Base-by-base conservation (phyloP, 176 grass and related monocot genomes). In the Oryza glumipatula region DNA sequence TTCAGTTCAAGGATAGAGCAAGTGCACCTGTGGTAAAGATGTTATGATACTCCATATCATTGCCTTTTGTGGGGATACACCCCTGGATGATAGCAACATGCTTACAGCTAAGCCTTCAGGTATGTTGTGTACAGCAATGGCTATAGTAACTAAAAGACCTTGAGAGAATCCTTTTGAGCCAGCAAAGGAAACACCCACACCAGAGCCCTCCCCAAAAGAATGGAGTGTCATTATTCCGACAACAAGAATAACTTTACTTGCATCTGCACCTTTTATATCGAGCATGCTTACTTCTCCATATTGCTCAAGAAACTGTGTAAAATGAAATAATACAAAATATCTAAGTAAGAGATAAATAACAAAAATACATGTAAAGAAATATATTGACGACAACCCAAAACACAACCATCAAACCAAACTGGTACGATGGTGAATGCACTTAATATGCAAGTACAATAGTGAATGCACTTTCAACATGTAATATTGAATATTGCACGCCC, bases 211-310 rank as follows among this genome's bases (percentile, higher is more conserved):
- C 15, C 96, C 96, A 81, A 98, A 98, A 43, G 96, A 98, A 90
- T 98, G 96, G 61, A 98, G 96, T 0, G 96, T 98, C 96, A 98
- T 98, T 94, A 98, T 98, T 87, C 96, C 96, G 1, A 98, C 93
- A 70, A 98, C 93, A 85, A 98, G 93, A 82, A 98, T 98, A 85
- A 93, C 93, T 95, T 98, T 98, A 90, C 93, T 98, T 73, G 96
- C 96, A 78, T 98, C 96, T 68, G 96, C 96, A 63, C 96, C 96
- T 90, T 98, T 98, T 75, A 98, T 95, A 61, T 98, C 96, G 70
- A 98, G 46, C 96, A 98, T 98, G 84, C 96, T 98, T 85, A 98
- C 83, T 95, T 98, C 96, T 72, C 93, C 96, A 84, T 98, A 87
- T 65, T 90, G 85, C 74, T 98, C 96, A 80, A 98, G 91, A 87